Conservation (phyloP, 495 filamentous ascomycete genomes). For the Podospora pseudocomata region DNA sequence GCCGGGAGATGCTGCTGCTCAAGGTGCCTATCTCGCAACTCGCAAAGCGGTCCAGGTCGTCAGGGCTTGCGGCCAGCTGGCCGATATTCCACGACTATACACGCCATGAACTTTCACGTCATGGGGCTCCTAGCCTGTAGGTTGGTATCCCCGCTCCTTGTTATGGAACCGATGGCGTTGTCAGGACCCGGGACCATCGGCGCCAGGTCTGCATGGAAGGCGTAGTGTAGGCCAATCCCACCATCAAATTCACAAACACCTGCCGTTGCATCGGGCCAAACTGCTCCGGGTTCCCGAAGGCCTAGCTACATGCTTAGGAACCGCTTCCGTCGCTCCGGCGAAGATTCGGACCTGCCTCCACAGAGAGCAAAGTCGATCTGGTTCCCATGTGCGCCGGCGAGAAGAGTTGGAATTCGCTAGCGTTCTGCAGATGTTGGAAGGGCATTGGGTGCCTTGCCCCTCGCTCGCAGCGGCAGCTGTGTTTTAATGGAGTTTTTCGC, state of each 20-base stretch:
- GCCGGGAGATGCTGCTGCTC: neutral
- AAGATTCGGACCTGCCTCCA: neutral
- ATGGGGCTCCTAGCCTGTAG: neutral
- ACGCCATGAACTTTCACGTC: neutral
- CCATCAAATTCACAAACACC: neutral
- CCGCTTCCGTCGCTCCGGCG: neutral
- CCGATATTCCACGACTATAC: neutral
- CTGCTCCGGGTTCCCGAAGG: neutral
- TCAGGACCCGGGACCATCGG: neutral
- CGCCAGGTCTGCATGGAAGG: neutral
- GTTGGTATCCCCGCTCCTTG: neutral
- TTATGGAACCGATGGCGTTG: neutral
- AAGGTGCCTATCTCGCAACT: neutral
- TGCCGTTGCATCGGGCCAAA: neutral
- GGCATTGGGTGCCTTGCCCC: neutral
- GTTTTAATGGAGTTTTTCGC: neutral
- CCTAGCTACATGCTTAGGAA: neutral
- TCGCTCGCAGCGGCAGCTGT: neutral
- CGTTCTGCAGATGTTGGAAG: neutral
- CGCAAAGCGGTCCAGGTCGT: neutral
- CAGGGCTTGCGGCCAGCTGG: neutral
- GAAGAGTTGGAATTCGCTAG: neutral
- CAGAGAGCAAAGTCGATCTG: neutral
- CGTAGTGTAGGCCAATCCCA: neutral
- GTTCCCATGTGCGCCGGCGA: neutral